Evolutionary conservation across 805 yeast species (phyloP).

Genomic region (Candida tibetensis): DNA sequence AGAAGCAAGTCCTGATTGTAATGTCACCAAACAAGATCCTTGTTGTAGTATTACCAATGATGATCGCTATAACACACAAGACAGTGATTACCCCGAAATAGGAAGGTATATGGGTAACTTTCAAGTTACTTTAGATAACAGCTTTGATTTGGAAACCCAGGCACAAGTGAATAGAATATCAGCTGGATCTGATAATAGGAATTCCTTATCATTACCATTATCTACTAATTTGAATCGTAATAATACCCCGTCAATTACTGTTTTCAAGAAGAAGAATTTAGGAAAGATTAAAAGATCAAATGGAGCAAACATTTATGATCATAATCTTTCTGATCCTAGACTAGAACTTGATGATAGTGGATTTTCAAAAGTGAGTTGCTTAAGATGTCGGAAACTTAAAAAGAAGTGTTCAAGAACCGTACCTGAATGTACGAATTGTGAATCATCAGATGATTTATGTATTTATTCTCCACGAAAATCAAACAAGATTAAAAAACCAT

Average conservation of each 20-base stretch:
- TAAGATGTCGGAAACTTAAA: slow-evolving; percentile 31
- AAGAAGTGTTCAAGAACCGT: slow-evolving; percentile 29
- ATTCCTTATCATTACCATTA: neutral
- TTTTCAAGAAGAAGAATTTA: slow-evolving; percentile 29
- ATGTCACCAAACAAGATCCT: too few relatives aligned
- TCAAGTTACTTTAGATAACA: slow-evolving; percentile 13
- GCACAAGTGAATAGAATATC: neutral
- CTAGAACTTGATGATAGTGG: slow-evolving; percentile 18
- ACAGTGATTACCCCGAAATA: slow-evolving; percentile 16
- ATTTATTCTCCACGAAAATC: slow-evolving; percentile 20
- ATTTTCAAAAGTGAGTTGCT: slow-evolving; percentile 26
- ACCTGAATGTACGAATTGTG: slow-evolving; percentile 32
- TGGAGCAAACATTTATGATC: slow-evolving; percentile 21
- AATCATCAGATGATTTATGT: slow-evolving; percentile 29
- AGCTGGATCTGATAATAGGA: slow-evolving; percentile 3
- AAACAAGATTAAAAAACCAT: slow-evolving; percentile 3
- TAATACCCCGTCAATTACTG: slow-evolving; percentile 17
- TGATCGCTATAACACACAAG: neutral
- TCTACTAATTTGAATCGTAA: neutral
- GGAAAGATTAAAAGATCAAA: slow-evolving; percentile 9
- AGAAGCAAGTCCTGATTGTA: too few relatives aligned
- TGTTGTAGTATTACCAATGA: too few relatives aligned
- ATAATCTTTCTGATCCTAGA: slow-evolving; percentile 17
- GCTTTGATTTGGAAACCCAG: slow-evolving; percentile 9
- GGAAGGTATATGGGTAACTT: slow-evolving; percentile 20